These are phyloP conservation scores for Trichoderma asperellum DNA, from an alignment of 2,329 filamentous ascomycete genomes.

Conservation along the genomic window DNA sequence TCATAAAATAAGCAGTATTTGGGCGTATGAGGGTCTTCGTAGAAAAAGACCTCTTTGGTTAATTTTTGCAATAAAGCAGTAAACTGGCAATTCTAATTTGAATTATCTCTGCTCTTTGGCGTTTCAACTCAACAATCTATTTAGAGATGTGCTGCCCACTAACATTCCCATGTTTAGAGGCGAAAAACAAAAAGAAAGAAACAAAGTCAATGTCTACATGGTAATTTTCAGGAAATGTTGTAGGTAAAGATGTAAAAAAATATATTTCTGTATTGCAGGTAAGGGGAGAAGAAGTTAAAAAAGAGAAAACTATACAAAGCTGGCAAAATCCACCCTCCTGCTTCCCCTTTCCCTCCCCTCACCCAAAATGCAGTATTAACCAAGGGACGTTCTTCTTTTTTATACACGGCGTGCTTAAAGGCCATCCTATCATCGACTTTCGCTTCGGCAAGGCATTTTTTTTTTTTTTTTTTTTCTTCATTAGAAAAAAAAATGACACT, in stretches of 20 bases:
- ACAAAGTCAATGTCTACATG: neutral
- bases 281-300: constrained; percentile 13
- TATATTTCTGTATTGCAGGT: constrained; percentile 32
- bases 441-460: constrained; percentile 25
- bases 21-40: constrained; percentile 29
- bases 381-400: constrained; percentile 41
- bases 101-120: neutral
- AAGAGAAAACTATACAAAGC: constrained; percentile 38
- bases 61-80: constrained; percentile 26
- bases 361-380: constrained; percentile 46
- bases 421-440: constrained; percentile 36
- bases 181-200: neutral
- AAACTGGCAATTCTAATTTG: neutral
- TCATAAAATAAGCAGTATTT: constrained; percentile 35
- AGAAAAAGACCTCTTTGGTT: constrained; percentile 32
- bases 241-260: constrained; percentile 20
- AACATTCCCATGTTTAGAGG: neutral
- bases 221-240: neutral
- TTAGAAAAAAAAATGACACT: constrained; percentile 3
- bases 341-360: constrained; percentile 30
- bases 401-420: constrained; percentile 45
- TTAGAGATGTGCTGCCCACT: too few relatives aligned
- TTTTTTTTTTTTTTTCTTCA: neutral
- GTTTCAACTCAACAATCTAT: neutral
- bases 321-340: constrained; percentile 31